Conservation (phyloP, 2,329 filamentous ascomycete species). For the Phialemonium atrogriseum region DNA sequence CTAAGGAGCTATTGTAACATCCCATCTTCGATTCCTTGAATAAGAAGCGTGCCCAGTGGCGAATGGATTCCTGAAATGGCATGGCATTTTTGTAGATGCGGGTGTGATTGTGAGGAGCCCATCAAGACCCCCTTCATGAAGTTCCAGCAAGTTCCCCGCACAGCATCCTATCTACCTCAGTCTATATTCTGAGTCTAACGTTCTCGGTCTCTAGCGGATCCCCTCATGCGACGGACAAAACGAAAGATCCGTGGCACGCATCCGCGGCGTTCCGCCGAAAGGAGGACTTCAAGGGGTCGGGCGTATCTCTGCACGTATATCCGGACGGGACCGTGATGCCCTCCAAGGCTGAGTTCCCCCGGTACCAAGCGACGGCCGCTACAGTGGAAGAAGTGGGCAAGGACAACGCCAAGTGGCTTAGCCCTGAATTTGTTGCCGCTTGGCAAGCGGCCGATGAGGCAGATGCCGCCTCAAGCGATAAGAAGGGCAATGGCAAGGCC, state of each 20-base stretch:
- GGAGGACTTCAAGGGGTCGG: not conserved
- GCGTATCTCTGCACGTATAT: not conserved
- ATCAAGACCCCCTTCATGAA: not conserved
- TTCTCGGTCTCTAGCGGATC: not conserved
- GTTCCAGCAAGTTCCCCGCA: not conserved
- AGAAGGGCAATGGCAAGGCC: not conserved
- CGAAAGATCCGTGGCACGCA: not conserved
- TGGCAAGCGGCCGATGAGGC: not conserved
- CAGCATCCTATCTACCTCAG: not conserved
- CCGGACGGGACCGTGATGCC: not conserved
- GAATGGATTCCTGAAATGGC: no score
- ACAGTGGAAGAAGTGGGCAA: not conserved
- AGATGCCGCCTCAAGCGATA: not conserved
- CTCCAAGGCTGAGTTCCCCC: not conserved
- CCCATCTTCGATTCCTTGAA: slow-evolving; percentile 11
- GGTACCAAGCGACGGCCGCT: not conserved
- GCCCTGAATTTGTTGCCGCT: not conserved
- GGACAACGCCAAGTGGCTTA: not conserved
- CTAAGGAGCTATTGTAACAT: slow-evolving; percentile 15
- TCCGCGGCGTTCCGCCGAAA: not conserved
- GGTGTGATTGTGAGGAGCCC: no score
- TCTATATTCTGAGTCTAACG: not conserved
- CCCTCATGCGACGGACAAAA: not conserved
- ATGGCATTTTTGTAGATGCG: no score
- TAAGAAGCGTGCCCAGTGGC: slow-evolving; percentile 3